Base-by-base conservation (phyloP, 257 asterid species). In the Nicotiana tomentosiformis region DNA sequence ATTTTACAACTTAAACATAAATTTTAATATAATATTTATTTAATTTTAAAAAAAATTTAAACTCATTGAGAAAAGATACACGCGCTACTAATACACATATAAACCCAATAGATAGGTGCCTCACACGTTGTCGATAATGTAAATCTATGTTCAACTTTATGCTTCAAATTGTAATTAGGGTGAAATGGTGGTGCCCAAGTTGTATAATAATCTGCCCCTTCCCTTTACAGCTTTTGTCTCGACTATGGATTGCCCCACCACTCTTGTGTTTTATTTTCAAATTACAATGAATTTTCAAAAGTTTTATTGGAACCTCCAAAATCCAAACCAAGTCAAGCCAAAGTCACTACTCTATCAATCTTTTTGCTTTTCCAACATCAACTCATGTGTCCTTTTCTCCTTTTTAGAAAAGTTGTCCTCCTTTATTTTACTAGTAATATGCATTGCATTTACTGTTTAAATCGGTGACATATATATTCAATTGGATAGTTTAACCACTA, bases 181-280 rank as follows among this genome's bases (percentile, higher is more conserved):
- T 20, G 49, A 58, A 64, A n/a, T 26, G 29, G 18, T 29, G 51
- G 49, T 32, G 55, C 51, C 11, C 72, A 8, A 56, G 11, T 67
- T 77, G 66, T 15, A 77, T 84, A 78, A 30, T 18, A 79, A 58
- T 74, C 17, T 29, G 65, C 17, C 49, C 62, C 55, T 32, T 77
- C 66, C 74, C 88, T 84, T 87, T 87, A 86, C 91, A 88, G 89
- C 86, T 84, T 82, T 76, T 84, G 68, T 60, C 72, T 43, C 26
- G 64, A 74, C 60, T 15, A 26, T 80, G 65, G 64, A 74, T 66
- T 67, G 58, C 55, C 81, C 89, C 86, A 85, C 87, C 86, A 30
- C 81, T 56, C 29, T 26, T 37, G n/a, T 76, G 46, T 76, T 76
- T 51, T 26, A 2, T 4, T n/a, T 68, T 35, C 61, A 62, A 35